Evolutionary conservation across 1,284 basidiomycete species (phyloP).

Genomic region (Austroboletus novae-zelandiae): DNA sequence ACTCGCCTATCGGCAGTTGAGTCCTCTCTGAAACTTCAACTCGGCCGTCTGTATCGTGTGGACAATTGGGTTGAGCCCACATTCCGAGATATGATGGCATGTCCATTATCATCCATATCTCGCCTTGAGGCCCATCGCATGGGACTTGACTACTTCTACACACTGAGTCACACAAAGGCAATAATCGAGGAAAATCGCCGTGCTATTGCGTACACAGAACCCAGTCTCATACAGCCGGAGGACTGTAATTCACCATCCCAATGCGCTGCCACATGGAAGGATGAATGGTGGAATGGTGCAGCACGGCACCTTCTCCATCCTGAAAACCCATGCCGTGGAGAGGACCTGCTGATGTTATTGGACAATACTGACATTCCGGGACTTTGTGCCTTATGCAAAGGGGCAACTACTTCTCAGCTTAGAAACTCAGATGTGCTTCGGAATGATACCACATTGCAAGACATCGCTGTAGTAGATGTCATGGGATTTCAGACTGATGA

Average conservation of each 20-base stretch:
- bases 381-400: neutral
- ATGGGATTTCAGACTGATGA: neutral
- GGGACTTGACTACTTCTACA: constrained; percentile 3
- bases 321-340: neutral
- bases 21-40: constrained; percentile 1
- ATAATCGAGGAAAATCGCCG: neutral
- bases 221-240: neutral
- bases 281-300: neutral
- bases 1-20: neutral
- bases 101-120: constrained; percentile 1
- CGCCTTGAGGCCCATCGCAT: neutral
- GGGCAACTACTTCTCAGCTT: neutral
- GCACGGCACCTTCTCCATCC: constrained; percentile 5
- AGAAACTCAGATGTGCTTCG: neutral
- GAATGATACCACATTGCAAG: neutral
- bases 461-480: neutral
- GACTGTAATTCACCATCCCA: neutral
- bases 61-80: constrained; percentile 7
- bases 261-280: neutral
- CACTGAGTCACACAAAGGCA: neutral
- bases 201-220: constrained; percentile 3
- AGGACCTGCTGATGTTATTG: neutral
- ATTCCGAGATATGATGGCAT: constrained; percentile 4
- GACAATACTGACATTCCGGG: neutral
- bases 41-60: constrained; percentile 3